Base-by-base conservation (phyloP, 73 alveolate genomes). In the Stentor coeruleus region DNA sequence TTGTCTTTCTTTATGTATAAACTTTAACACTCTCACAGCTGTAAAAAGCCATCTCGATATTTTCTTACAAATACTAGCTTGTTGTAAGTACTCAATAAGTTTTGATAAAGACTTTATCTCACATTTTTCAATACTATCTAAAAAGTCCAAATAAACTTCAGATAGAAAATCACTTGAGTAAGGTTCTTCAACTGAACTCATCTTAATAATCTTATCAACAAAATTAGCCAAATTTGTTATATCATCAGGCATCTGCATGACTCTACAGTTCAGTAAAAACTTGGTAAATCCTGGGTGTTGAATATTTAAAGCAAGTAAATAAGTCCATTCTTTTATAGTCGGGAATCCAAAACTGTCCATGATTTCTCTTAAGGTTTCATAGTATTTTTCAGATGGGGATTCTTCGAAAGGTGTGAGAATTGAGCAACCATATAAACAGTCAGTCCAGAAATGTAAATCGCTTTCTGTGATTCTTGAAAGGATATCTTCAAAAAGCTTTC, bases 1-100 rank as follows among this genome's bases (percentile, higher is more conserved):
- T 40, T 66, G 79, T 31, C 79, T 20, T 31, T 66, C 79, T 66
- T 66, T 66, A 66, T 66, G 79, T 20, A 66, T 66, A 33, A 26
- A 66, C 33, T 66, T 66, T 11, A 66, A 31, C n/a, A 66, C 79
- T 66, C 79, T 66, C n/a, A 66, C 79, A 26, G 79, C 79, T 1
- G 79, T 66, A 33, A 66, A 66, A 37, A 66, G 2, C 79, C 79
- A 66, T 66, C 79, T 66, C 33, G 79, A 66, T 11, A 66, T 26
- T 33, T 66, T 20, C 37, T 66, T 66, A 33, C n/a, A 20, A 2
- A 66, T 31, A 66, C n/a, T 20, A 20, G 79, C 40, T 1, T 28
- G 20, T 66, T 66, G 79, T 28, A 66, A 28, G 39, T 31, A 20
- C 37, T 66, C 79, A 28, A 66, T 31, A 20, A 66, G 33, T 11